Evolutionary conservation across 768 basidiomycete species (phyloP), one percentile per base, ranked within the genome.

Genomic region (Imleria badia): DNA sequence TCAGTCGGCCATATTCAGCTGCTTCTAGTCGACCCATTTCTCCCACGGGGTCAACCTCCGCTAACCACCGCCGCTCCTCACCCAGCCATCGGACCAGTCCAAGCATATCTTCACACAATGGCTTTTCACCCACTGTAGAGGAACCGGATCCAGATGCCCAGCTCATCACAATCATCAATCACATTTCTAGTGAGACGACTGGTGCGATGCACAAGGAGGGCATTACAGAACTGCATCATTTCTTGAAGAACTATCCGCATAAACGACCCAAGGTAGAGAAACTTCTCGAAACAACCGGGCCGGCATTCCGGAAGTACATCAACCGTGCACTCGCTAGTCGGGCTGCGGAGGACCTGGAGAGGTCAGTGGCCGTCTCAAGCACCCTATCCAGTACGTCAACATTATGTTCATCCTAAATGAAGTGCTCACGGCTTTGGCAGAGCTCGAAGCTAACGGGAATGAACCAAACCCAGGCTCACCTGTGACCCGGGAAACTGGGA

Each of bases 141-240:
- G 91, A 94, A 67, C 89, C 91, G 2, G 94, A 95, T 69, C 89
- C 91, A 12, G 93, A 94, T 66, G 86, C 84, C 12, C 87, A 92
- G 63, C 74, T 95, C 41, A 81, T 87, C 52, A 83, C 82, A 13
- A 89, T 94, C 61, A 90, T 94, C 63, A 86, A 85, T 39, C 89
- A 94, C 66, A 91, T 91, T 54, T 92, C 89, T 31, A 90, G 87
- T 67, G 89, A 93, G 73, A 90, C 91, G 22, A 91, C 91, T 5
- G 91, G 89, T 15, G 89, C 90, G 15, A 76, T 92, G 74, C 90
- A 94, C 69, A 94, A 94, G 71, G 92, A 96, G 69, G 92, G 93
- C 5, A 94, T 98, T 52, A 95, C 93, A 4, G 93, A 95, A 63
- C 76, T 99, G 22, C 93, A 98, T 68, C 87, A 93, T 34, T 98